Evolutionary conservation across 495 filamentous ascomycete species (phyloP).

Genomic region (Hyaloscypha finlandica): DNA sequence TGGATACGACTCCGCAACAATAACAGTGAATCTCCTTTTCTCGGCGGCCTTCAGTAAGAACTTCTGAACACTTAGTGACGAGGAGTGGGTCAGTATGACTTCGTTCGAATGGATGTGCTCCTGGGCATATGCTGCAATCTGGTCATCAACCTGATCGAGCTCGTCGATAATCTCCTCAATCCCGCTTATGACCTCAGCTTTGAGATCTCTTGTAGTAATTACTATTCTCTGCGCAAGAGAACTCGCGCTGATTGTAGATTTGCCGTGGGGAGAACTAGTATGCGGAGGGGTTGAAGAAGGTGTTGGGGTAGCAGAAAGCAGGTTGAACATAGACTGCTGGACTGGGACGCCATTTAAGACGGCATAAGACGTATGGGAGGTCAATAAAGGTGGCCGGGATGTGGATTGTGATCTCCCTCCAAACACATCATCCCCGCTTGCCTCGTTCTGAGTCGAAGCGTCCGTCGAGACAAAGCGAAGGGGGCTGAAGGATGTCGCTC

Average conservation of each 20-base stretch:
- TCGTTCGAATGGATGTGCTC: slow-evolving; percentile 91
- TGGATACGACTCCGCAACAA: slow-evolving; percentile 72
- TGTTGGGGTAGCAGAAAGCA: slow-evolving; percentile 59
- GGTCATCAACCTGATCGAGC: slow-evolving; percentile 82
- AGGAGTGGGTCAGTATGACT: slow-evolving; percentile 80
- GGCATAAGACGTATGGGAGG: slow-evolving; percentile 57
- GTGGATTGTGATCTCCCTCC: slow-evolving; percentile 25
- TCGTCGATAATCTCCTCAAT: slow-evolving; percentile 93
- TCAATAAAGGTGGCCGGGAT: slow-evolving; percentile 55
- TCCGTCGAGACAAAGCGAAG: slow-evolving; percentile 37
- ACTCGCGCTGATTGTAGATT: slow-evolving; percentile 20
- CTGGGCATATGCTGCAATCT: slow-evolving; percentile 81
- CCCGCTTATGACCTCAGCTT: slow-evolving; percentile 85
- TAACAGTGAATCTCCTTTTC: slow-evolving; percentile 85
- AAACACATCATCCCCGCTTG: slow-evolving; percentile 30
- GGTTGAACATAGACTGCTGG: slow-evolving; percentile 77
- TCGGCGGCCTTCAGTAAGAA: slow-evolving; percentile 82
- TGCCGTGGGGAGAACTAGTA: slow-evolving; percentile 31
- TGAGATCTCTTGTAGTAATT: slow-evolving; percentile 56
- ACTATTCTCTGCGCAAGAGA: slow-evolving; percentile 26
- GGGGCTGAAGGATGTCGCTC: slow-evolving; percentile 43
- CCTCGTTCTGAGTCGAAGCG: slow-evolving; percentile 27
- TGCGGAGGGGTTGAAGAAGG: slow-evolving; percentile 35
- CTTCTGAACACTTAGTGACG: slow-evolving; percentile 78
- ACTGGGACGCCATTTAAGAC: slow-evolving; percentile 44